phyloP scores from a whole-genome alignment of 83 land plant species.

The Larix sibirica region DNA sequence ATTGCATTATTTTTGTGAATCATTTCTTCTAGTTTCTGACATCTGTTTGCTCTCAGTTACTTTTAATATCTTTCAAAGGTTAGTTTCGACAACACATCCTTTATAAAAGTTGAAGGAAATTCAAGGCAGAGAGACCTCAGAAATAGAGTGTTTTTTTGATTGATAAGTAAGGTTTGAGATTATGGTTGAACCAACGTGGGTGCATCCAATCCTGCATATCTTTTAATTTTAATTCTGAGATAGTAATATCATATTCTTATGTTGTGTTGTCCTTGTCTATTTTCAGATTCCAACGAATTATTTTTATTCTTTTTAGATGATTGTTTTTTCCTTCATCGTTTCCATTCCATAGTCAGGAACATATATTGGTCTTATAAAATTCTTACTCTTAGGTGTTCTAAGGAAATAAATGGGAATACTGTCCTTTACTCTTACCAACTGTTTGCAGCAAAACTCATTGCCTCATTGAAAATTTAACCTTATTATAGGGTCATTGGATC shows the following conservation, averaged over 20 bases:
- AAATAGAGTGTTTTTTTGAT: neutral
- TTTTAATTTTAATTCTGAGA: neutral
- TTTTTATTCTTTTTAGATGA: neutral
- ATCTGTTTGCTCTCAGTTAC: neutral
- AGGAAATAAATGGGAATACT: too few species aligned
- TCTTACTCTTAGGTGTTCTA: too few species aligned
- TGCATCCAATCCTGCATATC: neutral
- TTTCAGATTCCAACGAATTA: neutral
- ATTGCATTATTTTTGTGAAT: neutral
- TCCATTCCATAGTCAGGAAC: too few species aligned
- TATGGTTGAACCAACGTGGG: neutral
- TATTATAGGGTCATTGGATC: too few species aligned
- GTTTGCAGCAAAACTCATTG: too few species aligned
- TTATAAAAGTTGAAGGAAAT: neutral
- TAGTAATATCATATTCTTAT: neutral
- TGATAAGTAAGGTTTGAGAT: neutral
- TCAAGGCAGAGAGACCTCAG: neutral
- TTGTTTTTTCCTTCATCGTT: neutral
- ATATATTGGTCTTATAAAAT: too few species aligned
- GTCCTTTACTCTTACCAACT: too few species aligned
- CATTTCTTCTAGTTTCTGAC: neutral
- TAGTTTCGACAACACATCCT: neutral
- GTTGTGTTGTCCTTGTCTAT: neutral
- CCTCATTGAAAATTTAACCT: too few species aligned
- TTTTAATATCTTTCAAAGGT: neutral